Percentiles rank a stretch among this genome's conserved stretches.
Evolutionary conservation across 306 rosid species (phyloP).

Genomic region (Prosopis cineraria): DNA sequence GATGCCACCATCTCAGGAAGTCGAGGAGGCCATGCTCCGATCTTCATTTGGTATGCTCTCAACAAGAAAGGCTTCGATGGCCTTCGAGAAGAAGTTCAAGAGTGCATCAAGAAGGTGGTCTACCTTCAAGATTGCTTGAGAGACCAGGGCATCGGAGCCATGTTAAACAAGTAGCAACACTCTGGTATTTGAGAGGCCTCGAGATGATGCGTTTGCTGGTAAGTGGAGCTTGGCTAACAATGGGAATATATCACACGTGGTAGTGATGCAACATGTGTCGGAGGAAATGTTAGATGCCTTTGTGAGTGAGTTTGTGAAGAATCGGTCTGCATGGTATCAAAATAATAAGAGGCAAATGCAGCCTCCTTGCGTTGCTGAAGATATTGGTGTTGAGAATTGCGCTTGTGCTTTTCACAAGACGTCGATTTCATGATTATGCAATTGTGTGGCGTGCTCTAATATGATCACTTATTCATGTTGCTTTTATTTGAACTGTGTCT

Average conservation of each 20-base stretch:
- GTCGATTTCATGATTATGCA: neutral
- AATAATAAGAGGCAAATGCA: neutral
- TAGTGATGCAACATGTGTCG: neutral
- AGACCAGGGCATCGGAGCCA: neutral
- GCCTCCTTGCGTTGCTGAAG: neutral
- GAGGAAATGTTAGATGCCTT: neutral
- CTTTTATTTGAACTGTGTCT: no score
- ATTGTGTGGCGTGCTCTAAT: neutral
- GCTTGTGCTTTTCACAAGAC: neutral
- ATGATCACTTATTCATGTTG: no score
- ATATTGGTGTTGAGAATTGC: neutral
- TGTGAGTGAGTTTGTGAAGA: neutral
- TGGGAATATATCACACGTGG: neutral
- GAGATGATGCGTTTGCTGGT: neutral
- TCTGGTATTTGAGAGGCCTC: neutral
- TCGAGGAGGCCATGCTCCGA: constrained; percentile 69
- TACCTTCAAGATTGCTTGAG: neutral
- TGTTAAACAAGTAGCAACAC: neutral
- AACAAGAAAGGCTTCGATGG: constrained; percentile 51
- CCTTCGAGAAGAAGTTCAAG: neutral
- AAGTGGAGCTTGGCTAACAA: neutral
- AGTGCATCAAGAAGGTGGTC: neutral
- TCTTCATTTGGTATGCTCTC: constrained; percentile 74
- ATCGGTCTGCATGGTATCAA: neutral
- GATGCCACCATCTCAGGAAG: constrained; percentile 84